Conservation (phyloP, 163 green algal genomes). For the Scenedesmus sp. region DNA sequence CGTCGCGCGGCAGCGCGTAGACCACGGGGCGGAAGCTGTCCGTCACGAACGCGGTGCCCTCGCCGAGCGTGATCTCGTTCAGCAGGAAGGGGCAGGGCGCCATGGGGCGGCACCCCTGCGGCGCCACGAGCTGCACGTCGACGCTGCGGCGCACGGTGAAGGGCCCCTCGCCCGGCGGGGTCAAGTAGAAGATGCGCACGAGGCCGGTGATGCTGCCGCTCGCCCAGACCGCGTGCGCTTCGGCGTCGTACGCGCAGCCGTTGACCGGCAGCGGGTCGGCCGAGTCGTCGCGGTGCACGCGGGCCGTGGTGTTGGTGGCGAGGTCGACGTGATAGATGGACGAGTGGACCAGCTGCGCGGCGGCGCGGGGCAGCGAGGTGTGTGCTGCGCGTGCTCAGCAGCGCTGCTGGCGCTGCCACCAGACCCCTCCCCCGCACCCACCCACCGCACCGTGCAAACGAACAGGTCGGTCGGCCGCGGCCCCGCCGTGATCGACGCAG, state of each 20-base stretch:
- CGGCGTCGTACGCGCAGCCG: neutral
- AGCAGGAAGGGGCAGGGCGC: conserved; percentile 6
- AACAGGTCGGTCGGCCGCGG: neutral
- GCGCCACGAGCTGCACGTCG: neutral
- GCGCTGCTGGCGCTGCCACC: no score
- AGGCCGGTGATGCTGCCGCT: conserved; percentile 1
- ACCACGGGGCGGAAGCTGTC: conserved; percentile 11
- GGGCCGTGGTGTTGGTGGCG: neutral
- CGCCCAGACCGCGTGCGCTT: neutral
- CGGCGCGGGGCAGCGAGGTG: no score
- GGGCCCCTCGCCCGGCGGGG: neutral
- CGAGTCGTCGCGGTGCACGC: neutral
- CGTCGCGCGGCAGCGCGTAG: conserved; percentile 3
- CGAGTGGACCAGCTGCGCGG: conserved; percentile 1
- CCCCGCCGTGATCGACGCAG: neutral
- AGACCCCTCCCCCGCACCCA: no score
- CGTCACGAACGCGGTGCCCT: neutral
- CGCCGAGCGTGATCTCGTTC: conserved; percentile 1
- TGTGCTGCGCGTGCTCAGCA: no score
- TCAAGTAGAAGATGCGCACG: conserved; percentile 4
- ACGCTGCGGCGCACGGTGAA: neutral
- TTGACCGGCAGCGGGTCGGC: conserved; percentile 4
- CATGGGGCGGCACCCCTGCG: neutral
- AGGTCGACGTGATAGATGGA: conserved; percentile 4
- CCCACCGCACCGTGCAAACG: no score